Evolutionary conservation across 2,329 filamentous ascomycete species (phyloP), one percentile per base, ranked within the genome.

Genomic region (Cercospora citrullina): DNA sequence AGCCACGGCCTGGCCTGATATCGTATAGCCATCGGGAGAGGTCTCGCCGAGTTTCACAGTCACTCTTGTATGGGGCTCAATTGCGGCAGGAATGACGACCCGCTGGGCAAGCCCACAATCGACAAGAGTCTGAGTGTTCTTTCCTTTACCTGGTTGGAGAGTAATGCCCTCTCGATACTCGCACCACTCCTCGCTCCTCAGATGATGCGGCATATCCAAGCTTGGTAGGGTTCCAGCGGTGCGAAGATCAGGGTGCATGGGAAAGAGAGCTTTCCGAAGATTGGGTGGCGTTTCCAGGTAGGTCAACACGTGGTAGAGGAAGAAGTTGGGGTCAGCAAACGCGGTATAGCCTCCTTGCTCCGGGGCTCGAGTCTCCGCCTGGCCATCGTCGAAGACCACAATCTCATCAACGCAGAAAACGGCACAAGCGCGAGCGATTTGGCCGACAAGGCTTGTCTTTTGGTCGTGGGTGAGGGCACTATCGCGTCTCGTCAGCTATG

Each of bases 331-430:
- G 75, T 95, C 90, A 14, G 87, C 84, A 76, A 89, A 91, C 70
- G 89, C 91, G 0, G 90, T 93, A 69, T 86, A 85, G 69, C 81
- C 80, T 60, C 84, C 80, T 63, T 80, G 76, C 58, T 82, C 78
- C 79, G 72, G 71, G 33, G 71, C 72, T 66, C 66, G 71, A 39
- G n/a, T 74, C 16, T 65, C 68, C 33, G 72, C 74, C 64, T 84
- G 81, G n/a, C 84, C 85, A 79, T 96, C 93, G 76, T 94, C 89
- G 78, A 91, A 96, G 64, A 96, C 82, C 61, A 96, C 85, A 31
- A 96, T 85, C 80, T 96, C 93, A 77, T 96, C 93, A 72, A 96
- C 86, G 75, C 87, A 90, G 80, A 95, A 96, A 70, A 96, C 90
- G 69, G 91, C 90, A 62, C 93, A 86, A 36, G 92, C 91, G 63